Conservation (phyloP, 2,329 filamentous ascomycete species). For the Colletotrichum chrysophilum region DNA sequence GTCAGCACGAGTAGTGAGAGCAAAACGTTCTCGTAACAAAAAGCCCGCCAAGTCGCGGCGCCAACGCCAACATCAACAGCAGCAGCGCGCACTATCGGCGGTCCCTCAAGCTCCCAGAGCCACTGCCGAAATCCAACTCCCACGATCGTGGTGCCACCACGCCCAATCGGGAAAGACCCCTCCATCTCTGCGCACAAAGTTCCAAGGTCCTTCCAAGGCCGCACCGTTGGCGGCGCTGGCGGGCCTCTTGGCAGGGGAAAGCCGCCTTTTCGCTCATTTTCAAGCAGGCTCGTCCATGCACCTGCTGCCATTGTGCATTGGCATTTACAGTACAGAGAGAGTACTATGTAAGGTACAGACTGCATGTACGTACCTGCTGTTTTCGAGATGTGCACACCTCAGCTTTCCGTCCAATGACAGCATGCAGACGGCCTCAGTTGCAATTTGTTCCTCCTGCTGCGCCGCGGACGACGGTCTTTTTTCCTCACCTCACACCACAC, state of each 20-base stretch:
- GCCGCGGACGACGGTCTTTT: neutral
- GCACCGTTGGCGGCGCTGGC: constrained; percentile 8
- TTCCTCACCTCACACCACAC: neutral
- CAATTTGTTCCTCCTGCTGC: neutral
- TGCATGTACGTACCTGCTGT: neutral
- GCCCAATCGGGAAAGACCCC: constrained; percentile 2
- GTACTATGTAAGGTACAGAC: too few relatives aligned
- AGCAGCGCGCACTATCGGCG: neutral
- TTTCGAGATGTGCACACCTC: neutral
- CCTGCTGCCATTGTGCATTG: neutral
- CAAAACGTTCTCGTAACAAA: neutral
- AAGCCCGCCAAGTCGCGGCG: neutral
- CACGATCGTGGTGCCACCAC: neutral
- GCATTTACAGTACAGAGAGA: neutral
- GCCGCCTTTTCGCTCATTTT: neutral
- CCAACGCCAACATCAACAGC: neutral
- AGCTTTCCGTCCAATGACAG: neutral
- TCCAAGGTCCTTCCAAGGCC: constrained; percentile 4
- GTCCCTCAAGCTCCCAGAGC: constrained; percentile 1
- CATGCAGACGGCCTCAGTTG: neutral
- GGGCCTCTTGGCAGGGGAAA: constrained; percentile 10
- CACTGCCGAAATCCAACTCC: constrained; percentile 7
- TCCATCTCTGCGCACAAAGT: neutral
- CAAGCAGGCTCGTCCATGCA: neutral
- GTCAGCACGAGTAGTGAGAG: neutral